A percentile compares a stretch with the other conserved stretches of the same genome.
These are phyloP conservation scores for Knoxia roxburghii DNA, from an alignment of 257 asterid genomes.

Conservation along the genomic window DNA sequence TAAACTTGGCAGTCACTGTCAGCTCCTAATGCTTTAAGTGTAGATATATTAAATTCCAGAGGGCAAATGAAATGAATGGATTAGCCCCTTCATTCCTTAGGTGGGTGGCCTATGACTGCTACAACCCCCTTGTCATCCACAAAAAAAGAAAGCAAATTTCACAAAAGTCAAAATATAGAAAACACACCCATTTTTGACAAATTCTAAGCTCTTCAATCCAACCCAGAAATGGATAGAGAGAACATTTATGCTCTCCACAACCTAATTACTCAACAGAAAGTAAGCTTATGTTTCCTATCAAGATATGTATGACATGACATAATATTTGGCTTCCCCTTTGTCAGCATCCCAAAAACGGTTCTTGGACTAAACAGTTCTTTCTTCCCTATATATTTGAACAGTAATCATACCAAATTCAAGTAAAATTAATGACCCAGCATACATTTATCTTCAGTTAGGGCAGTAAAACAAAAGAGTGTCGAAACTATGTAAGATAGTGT, in stretches of 20 bases:
- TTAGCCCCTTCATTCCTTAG: constrained; percentile 21
- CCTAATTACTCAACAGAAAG: not conserved
- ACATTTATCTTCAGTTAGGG: not conserved
- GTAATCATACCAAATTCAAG: constrained; percentile 3
- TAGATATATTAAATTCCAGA: constrained; percentile 25
- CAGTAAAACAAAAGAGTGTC: constrained; percentile 17
- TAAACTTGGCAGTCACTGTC: constrained; percentile 35
- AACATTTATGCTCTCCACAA: not conserved
- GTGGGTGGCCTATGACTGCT: constrained; percentile 10
- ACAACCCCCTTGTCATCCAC: constrained; percentile 34
- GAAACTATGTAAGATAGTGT: too few species aligned
- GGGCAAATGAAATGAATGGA: constrained; percentile 28
- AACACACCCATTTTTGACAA: constrained; percentile 16
- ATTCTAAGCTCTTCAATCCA: constrained; percentile 15
- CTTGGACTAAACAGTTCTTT: not conserved
- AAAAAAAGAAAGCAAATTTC: not conserved
- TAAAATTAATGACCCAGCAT: constrained; percentile 1
- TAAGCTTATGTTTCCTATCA: not conserved
- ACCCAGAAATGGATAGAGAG: constrained; percentile 18
- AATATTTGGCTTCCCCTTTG: not conserved
- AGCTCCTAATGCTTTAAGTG: constrained; percentile 12
- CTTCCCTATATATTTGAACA: not conserved
- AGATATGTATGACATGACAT: not conserved
- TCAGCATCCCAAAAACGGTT: not conserved
- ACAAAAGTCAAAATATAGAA: constrained; percentile 23